These are phyloP conservation scores for Fusarium staphyleae DNA, from an alignment of 2,329 filamentous ascomycete genomes.

Conservation along the genomic window DNA sequence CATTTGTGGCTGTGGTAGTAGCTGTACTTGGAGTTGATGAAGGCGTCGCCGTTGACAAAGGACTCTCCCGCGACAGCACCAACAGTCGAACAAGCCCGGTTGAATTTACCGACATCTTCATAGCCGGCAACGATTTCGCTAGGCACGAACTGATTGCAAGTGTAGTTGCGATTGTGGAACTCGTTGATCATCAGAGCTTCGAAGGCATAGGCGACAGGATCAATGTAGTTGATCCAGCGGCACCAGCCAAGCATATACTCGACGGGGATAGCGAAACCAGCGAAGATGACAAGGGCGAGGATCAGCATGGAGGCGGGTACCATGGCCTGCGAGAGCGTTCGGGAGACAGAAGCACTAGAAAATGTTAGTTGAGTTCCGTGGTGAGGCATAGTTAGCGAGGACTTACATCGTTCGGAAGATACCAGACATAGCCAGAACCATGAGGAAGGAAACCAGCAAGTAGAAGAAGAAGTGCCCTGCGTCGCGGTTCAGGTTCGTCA, in stretches of 20 bases:
- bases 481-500: slow-evolving; percentile 54
- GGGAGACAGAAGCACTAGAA: slow-evolving; percentile 50
- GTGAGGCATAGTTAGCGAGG: fast-evolving
- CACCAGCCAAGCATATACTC: slow-evolving; percentile 68
- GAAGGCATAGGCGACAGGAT: slow-evolving; percentile 72
- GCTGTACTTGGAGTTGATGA: slow-evolving; percentile 54
- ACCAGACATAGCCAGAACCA: slow-evolving; percentile 69
- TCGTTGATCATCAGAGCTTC: slow-evolving; percentile 73
- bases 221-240: slow-evolving; percentile 72
- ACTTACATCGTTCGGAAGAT: slow-evolving; percentile 56
- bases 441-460: slow-evolving; percentile 55
- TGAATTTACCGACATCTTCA: slow-evolving; percentile 27
- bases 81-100: slow-evolving; percentile 56
- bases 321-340: slow-evolving; percentile 59
- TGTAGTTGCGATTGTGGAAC: slow-evolving; percentile 52
- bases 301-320: slow-evolving; percentile 51
- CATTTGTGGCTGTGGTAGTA: slow-evolving; percentile 59
- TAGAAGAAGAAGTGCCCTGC: slow-evolving; percentile 58
- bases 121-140: slow-evolving; percentile 43
- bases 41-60: slow-evolving; percentile 56
- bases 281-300: slow-evolving; percentile 49
- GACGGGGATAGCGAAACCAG: slow-evolving; percentile 57
- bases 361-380: background rate
- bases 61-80: slow-evolving; percentile 55
- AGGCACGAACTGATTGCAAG: slow-evolving; percentile 37